phyloP scores from a whole-genome alignment of 164 flowering plant genomes.

The Buxus sempervirens region DNA sequence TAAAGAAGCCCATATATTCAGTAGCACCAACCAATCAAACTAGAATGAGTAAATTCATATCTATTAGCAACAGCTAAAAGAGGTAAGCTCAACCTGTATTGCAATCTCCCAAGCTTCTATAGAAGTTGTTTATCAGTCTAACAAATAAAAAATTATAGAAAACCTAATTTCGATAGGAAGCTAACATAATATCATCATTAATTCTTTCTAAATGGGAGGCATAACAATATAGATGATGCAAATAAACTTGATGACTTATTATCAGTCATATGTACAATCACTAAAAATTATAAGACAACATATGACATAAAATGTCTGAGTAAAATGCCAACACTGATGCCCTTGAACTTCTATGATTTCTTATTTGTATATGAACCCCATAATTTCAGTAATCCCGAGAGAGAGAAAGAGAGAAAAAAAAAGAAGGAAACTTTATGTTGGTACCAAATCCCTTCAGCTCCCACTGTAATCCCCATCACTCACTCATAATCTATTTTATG shows the following conservation, averaged over 20 bases:
- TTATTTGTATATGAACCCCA: neutral
- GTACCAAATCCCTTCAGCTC: neutral
- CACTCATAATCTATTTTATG: conserved; percentile 4
- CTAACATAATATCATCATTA: neutral
- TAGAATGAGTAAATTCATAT: no score
- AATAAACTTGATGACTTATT: neutral
- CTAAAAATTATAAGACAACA: conserved; percentile 3
- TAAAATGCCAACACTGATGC: conserved; percentile 1
- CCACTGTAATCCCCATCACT: neutral
- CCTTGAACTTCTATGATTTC: neutral
- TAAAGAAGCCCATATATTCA: no score
- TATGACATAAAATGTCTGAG: neutral
- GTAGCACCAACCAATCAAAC: no score
- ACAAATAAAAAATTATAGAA: neutral
- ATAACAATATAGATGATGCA: neutral
- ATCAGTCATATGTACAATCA: conserved; percentile 5
- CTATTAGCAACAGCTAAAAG: no score
- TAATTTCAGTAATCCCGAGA: neutral
- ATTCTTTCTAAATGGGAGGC: neutral
- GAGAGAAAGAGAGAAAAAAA: neutral
- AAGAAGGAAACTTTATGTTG: neutral
- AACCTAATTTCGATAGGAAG: neutral
- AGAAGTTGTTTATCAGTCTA: neutral
- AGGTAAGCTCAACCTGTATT: neutral
- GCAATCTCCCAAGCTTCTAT: neutral